These are phyloP conservation scores for Auriculariales sp. DNA, from an alignment of 768 basidiomycete species.

Conservation along the genomic window DNA sequence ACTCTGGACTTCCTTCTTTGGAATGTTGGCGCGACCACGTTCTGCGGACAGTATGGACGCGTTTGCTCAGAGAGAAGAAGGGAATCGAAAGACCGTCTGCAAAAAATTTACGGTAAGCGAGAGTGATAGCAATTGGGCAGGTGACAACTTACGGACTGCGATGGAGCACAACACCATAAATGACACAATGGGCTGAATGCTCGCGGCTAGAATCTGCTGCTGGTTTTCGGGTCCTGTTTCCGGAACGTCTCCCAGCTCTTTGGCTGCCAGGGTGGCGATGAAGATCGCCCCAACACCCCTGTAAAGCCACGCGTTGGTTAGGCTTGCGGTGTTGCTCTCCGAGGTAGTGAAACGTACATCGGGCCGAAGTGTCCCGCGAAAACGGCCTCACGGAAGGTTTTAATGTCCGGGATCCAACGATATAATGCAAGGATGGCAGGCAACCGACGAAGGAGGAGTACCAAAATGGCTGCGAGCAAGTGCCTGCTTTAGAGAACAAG, in stretches of 20 bases:
- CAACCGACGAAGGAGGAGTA: slow-evolving; percentile 71
- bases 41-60: slow-evolving; percentile 81
- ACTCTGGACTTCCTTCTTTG: slow-evolving; percentile 46
- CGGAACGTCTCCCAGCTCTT: slow-evolving; percentile 33
- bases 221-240: slow-evolving; percentile 35
- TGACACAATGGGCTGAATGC: slow-evolving; percentile 85
- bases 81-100: slow-evolving; percentile 80
- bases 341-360: slow-evolving; percentile 64
- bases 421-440: slow-evolving; percentile 63
- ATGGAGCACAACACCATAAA: slow-evolving; percentile 93
- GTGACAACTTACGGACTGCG: slow-evolving; percentile 30
- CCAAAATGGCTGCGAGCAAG: too few relatives aligned
- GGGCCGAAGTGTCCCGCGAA: slow-evolving; percentile 96
- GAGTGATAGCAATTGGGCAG: not conserved
- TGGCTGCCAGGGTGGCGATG: slow-evolving; percentile 71
- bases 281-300: slow-evolving; percentile 81
- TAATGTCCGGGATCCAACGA: slow-evolving; percentile 89
- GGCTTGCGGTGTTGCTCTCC: too few relatives aligned
- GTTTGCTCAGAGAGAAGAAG: slow-evolving; percentile 79
- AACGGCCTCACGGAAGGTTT: slow-evolving; percentile 82
- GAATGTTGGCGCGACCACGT: slow-evolving; percentile 76
- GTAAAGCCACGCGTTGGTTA: slow-evolving; percentile 18
- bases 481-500: too few relatives aligned
- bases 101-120: not conserved
- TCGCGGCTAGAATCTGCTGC: slow-evolving; percentile 47